Base-by-base conservation (phyloP, 2,329 filamentous ascomycete genomes). In the Penicillium concentricum region DNA sequence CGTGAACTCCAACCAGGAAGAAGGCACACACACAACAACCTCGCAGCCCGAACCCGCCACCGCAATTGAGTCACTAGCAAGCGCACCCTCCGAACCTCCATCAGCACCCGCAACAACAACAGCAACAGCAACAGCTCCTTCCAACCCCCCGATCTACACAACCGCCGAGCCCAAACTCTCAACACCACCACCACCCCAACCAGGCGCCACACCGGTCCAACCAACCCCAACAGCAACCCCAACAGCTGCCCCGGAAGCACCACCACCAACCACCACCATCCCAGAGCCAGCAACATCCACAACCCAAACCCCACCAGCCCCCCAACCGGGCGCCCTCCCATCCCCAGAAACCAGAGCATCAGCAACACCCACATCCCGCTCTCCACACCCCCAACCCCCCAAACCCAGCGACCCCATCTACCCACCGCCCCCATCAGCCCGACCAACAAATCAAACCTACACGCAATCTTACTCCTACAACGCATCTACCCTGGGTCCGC, bases 111-210 rank as follows among this genome's bases (percentile, higher is more conserved):
- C 58, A 26, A 60, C 64, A 49, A 70, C 72, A 52, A 64, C 67
- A 16, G 34, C 57, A 26, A 28, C 49, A 32, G 39, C 50, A 13
- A 28, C 41, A 51, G 34, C 38, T 18, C 30, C 49, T 16, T 8
- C 45, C 5, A 35, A 34, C 16, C 28, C 49, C 3, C 4, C 28
- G 44, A 16, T 44, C 20, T 16, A 44, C 20, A 15, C 49, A 24
- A 9, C 22, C 30, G 16, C 39, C 16, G 12, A 50, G 18, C 47
- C 47, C 2, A 22, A 0, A 13, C 8, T 20, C 44, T 7, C 37
- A 20, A n/a, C n/a, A n/a, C 39, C 77, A 28, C 30, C 77, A 28
- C 69, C 74, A 8, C 76, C 76, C 8, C 74, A 75, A 61, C 70
- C 76, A 30, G 76, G 75, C 20, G 69, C 67, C 8, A 47, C 52